Evolutionary conservation across 192 early-diverging fungal species (phyloP).

Genomic region (Linnemannia schmuckeri): DNA sequence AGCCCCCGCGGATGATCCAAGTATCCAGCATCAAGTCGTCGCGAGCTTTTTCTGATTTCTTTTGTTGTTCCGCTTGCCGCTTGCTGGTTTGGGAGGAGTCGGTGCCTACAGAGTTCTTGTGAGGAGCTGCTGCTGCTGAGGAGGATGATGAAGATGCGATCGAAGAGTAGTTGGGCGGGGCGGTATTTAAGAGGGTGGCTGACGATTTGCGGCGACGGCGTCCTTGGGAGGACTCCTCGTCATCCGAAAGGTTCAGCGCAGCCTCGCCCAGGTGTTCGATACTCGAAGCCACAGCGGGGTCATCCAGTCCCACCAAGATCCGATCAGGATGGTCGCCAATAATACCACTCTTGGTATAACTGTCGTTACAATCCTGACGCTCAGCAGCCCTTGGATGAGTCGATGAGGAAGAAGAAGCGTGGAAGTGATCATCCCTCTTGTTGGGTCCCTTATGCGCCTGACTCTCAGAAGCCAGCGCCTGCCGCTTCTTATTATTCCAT

Average conservation of each 20-base stretch:
- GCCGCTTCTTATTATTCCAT: neutral
- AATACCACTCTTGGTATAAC: neutral
- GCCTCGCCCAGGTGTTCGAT: constrained; percentile 47
- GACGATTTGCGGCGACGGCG: constrained; percentile 34
- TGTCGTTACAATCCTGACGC: neutral
- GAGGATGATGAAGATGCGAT: neutral
- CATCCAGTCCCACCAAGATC: constrained; percentile 12
- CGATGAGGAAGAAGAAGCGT: neutral
- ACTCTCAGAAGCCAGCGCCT: neutral
- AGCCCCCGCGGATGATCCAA: constrained; percentile 61
- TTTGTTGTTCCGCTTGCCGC: neutral
- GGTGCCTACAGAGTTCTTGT: neutral
- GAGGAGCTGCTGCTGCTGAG: neutral
- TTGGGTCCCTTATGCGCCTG: neutral
- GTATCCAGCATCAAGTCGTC: constrained; percentile 51
- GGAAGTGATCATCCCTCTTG: neutral
- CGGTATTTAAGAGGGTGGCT: neutral
- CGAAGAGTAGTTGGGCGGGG: neutral
- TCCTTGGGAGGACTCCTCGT: constrained; percentile 26
- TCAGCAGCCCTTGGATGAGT: neutral
- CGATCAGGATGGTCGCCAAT: constrained; percentile 2
- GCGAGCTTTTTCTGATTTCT: constrained; percentile 3
- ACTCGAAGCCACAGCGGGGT: constrained; percentile 28
- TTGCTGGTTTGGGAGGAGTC: neutral
- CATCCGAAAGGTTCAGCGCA: constrained; percentile 29